These are phyloP conservation scores for Silene uniflora DNA, from an alignment of 148 eudicot genomes.

Conservation along the genomic window DNA sequence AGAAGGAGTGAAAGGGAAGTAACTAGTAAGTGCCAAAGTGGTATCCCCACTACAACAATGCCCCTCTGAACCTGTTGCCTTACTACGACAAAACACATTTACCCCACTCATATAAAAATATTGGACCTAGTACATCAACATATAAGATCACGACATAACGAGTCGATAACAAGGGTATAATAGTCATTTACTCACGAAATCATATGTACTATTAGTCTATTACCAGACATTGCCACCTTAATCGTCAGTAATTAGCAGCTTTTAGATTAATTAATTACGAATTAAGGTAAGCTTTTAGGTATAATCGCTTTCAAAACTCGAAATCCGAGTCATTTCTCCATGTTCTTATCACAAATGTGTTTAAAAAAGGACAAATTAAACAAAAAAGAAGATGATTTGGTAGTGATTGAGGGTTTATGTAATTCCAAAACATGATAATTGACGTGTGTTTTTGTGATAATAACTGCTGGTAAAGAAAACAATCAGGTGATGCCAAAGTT, in stretches of 20 bases:
- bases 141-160: neutral
- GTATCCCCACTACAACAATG: slow-evolving; percentile 3
- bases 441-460: slow-evolving; percentile 7
- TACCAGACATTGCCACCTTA: slow-evolving; percentile 22
- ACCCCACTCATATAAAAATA: neutral
- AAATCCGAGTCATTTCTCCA: slow-evolving; percentile 14
- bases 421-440: neutral
- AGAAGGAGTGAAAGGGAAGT: neutral
- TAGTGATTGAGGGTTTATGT: slow-evolving; percentile 9
- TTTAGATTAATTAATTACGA: neutral
- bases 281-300: neutral
- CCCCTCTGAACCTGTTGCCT: slow-evolving; percentile 14
- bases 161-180: neutral
- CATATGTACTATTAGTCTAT: neutral
- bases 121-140: neutral
- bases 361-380: no score
- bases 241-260: slow-evolving; percentile 18
- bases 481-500: slow-evolving; percentile 16
- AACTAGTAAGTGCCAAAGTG: neutral
- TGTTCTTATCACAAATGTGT: slow-evolving; percentile 17
- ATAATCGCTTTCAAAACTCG: neutral
- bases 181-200: neutral
- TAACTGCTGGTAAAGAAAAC: neutral
- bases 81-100: slow-evolving; percentile 20
- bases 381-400: slow-evolving; percentile 14